phyloP scores from a whole-genome alignment of 2,329 filamentous ascomycete genomes.

The Lasiodiplodia hormozganensis region DNA sequence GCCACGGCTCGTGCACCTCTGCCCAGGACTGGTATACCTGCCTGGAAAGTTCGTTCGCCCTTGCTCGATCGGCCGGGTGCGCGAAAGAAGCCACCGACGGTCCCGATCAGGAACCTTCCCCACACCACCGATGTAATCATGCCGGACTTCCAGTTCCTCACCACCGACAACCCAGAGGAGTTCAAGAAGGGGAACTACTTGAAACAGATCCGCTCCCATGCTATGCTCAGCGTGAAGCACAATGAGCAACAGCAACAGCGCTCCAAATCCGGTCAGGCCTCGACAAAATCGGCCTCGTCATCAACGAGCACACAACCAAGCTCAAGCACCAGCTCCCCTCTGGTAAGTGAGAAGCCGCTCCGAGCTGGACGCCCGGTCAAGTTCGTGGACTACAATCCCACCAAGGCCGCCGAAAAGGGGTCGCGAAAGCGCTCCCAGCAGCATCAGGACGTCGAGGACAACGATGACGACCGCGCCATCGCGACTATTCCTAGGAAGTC shows the following conservation, averaged over 20 bases:
- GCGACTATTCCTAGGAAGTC: constrained; percentile 10
- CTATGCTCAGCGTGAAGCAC: constrained; percentile 29
- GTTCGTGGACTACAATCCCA: constrained; percentile 26
- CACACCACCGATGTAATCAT: constrained; percentile 23
- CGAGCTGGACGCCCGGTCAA: constrained; percentile 7
- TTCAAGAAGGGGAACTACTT: constrained; percentile 30
- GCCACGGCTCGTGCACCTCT: not conserved
- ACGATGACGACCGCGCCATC: constrained; percentile 2
- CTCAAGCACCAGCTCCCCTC: not conserved
- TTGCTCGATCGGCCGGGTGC: constrained; percentile 3
- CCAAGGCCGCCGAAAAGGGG: constrained; percentile 16
- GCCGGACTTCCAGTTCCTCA: constrained; percentile 30
- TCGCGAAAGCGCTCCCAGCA: constrained; percentile 16
- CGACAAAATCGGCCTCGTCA: not conserved
- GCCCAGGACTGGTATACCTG: not conserved
- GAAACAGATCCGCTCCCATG: constrained; percentile 29
- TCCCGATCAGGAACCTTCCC: constrained; percentile 23
- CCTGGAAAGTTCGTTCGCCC: not conserved
- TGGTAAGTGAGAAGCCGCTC: not conserved
- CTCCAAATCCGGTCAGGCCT: constrained; percentile 9
- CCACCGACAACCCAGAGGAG: constrained; percentile 28
- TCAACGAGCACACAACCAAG: not conserved
- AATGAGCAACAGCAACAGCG: constrained; percentile 24
- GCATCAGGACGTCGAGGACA: constrained; percentile 4
- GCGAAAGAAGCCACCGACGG: constrained; percentile 6